A percentile compares a stretch with the other conserved stretches of the same genome.
Conservation (phyloP, 305 asterid species). For the Fraxinus angustifolia region DNA sequence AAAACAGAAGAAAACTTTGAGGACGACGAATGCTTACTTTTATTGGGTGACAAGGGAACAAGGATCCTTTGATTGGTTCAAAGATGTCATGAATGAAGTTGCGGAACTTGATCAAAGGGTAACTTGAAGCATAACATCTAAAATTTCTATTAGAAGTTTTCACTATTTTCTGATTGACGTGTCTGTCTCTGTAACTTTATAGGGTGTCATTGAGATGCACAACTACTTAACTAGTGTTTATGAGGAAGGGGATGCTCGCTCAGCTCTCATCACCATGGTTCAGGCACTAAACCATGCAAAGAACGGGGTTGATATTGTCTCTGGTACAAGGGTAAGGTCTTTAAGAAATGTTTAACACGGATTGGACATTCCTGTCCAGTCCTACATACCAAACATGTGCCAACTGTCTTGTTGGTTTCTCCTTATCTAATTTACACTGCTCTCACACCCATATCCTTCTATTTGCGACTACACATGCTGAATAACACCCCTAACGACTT, state of each 20-base stretch:
- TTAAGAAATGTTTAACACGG: neutral
- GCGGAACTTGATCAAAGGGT: neutral
- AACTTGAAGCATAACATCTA: neutral
- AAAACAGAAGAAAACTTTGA: conserved; percentile 46
- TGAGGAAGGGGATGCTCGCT: neutral
- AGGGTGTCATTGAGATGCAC: neutral
- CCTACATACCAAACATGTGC: neutral
- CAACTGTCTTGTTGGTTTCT: neutral
- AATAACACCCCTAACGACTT: neutral
- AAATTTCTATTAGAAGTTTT: neutral
- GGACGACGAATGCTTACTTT: neutral
- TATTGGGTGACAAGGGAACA: neutral
- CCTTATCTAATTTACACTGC: neutral
- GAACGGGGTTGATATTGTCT: neutral
- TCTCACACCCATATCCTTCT: neutral
- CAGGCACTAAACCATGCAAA: neutral
- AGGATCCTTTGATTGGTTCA: neutral
- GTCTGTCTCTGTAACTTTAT: neutral
- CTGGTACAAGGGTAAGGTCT: neutral
- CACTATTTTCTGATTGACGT: neutral
- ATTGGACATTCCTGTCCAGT: neutral
- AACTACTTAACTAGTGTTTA: neutral
- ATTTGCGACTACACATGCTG: neutral
- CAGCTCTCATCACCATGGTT: neutral
- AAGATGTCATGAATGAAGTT: neutral